These are phyloP conservation scores for Eutrema salsugineum DNA, from an alignment of 441 rosid species.

Conservation along the genomic window DNA sequence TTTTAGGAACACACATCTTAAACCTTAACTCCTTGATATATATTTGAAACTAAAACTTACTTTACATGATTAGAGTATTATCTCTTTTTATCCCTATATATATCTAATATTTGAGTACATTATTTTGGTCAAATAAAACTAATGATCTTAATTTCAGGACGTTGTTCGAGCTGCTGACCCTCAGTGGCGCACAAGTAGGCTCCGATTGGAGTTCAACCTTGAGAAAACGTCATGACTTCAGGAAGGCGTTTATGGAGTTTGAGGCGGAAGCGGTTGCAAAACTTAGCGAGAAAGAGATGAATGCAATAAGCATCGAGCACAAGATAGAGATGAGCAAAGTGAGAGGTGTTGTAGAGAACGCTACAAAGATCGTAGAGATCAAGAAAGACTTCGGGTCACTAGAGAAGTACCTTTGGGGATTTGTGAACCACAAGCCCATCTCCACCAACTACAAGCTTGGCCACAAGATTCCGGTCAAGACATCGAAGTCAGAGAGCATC, in stretches of 20 bases:
- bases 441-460: conserved; percentile 61
- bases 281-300: conserved; percentile 59
- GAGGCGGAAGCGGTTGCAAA: conserved; percentile 55
- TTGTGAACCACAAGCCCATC: conserved; percentile 69
- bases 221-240: conserved; percentile 64
- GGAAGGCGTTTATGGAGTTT: conserved; percentile 67
- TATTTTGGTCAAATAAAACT: neutral
- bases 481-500: conserved; percentile 79
- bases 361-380: conserved; percentile 55
- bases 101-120: neutral
- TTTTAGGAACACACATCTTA: neutral
- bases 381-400: conserved; percentile 60
- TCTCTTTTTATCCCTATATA: neutral
- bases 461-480: conserved; percentile 81
- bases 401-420: conserved; percentile 74
- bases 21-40: neutral
- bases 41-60: neutral
- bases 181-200: conserved; percentile 87
- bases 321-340: conserved; percentile 59
- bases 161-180: conserved; percentile 69
- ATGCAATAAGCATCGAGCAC: conserved; percentile 45
- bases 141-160: conserved; percentile 35
- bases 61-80: neutral
- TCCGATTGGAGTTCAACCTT: conserved; percentile 89
- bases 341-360: conserved; percentile 67